phyloP scores from a whole-genome alignment of 345 rosid genomes.

The Anacardium occidentale region DNA sequence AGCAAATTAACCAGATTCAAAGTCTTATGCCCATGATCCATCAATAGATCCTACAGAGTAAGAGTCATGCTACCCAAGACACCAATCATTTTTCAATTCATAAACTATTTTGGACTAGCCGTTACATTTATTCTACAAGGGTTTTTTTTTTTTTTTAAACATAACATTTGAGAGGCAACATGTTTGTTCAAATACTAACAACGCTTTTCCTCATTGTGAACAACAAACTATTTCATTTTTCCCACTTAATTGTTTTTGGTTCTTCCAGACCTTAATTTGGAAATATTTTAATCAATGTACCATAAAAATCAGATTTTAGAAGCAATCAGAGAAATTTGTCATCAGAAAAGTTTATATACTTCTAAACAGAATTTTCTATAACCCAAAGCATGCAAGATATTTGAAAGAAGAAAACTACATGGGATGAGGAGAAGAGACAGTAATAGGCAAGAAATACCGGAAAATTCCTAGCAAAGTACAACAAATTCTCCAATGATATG shows the following conservation, averaged over 20 bases:
- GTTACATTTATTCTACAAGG: not conserved
- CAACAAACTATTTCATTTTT: not conserved
- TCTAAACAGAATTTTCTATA: not conserved
- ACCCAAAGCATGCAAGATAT: not conserved
- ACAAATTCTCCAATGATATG: slow-evolving; percentile 93
- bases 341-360: not conserved
- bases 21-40: too few species aligned
- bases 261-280: not conserved
- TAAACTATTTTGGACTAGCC: not conserved
- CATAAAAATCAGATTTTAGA: not conserved
- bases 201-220: not conserved
- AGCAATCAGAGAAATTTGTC: not conserved
- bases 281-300: not conserved
- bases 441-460: slow-evolving; percentile 44
- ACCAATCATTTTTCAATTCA: not conserved
- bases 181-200: not conserved
- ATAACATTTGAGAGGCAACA: not conserved
- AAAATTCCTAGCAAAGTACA: slow-evolving; percentile 80
- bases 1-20: too few species aligned
- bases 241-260: not conserved
- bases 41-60: too few species aligned
- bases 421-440: slow-evolving; percentile 4
- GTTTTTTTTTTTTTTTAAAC: not conserved
- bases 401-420: not conserved
- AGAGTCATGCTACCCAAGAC: not conserved